These are phyloP conservation scores for Gamsiella multidivaricata DNA, from an alignment of 192 early-diverging fungal genomes.

Conservation along the genomic window DNA sequence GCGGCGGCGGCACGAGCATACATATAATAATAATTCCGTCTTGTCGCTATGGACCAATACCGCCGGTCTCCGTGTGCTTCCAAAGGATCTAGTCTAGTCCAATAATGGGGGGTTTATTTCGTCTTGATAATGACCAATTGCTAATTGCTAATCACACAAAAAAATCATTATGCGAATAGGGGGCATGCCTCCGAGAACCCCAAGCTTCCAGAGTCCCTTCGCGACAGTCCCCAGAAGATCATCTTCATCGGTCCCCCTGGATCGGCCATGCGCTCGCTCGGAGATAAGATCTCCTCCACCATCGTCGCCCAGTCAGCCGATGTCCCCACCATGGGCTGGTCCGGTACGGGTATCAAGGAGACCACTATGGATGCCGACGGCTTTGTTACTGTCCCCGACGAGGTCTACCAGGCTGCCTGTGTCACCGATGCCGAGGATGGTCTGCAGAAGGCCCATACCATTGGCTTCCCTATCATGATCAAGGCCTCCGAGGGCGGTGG, in stretches of 20 bases:
- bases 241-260: slow-evolving; percentile 98
- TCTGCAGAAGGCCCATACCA: slow-evolving; percentile 82
- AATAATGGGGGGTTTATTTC: too few relatives aligned
- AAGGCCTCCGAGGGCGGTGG: slow-evolving; percentile 99
- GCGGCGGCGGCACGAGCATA: too few relatives aligned
- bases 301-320: slow-evolving; percentile 98
- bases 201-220: slow-evolving; percentile 90
- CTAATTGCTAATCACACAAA: slow-evolving; percentile 13
- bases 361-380: slow-evolving; percentile 75
- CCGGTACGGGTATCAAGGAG: slow-evolving; percentile 85
- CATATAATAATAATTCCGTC: too few relatives aligned
- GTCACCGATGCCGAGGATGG: slow-evolving; percentile 90
- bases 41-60: too few relatives aligned
- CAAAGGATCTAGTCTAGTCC: too few relatives aligned
- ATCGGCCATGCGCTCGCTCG: slow-evolving; percentile 97
- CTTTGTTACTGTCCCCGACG: slow-evolving; percentile 84
- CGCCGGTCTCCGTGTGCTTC: too few relatives aligned
- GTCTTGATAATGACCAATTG: slow-evolving; percentile 15
- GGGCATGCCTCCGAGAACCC: slow-evolving; percentile 99
- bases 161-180: slow-evolving; percentile 55
- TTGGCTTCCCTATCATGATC: slow-evolving; percentile 98
- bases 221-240: slow-evolving; percentile 80
- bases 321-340: slow-evolving; percentile 97
- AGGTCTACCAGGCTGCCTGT: slow-evolving; percentile 84
- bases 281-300: slow-evolving; percentile 99